These are phyloP conservation scores for Boletus sp. DNA, from an alignment of 768 basidiomycete genomes.

Conservation along the genomic window DNA sequence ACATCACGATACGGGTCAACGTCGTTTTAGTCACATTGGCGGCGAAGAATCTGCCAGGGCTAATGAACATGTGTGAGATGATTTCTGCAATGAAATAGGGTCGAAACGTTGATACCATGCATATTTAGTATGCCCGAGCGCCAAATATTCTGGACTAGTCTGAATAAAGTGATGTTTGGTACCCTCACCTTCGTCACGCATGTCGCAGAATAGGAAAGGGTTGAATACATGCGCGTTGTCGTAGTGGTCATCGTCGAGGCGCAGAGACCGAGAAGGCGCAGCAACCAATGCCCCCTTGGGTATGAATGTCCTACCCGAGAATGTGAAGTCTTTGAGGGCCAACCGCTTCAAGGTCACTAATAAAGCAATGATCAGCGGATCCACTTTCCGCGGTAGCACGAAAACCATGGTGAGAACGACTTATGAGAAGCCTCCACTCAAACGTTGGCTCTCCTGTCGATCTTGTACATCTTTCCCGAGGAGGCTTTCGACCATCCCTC, in stretches of 20 bases:
- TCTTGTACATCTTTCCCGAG: constrained; percentile 30
- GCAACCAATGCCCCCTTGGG: constrained; percentile 33
- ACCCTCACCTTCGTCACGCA: constrained; percentile 35
- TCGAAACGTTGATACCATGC: constrained; percentile 9
- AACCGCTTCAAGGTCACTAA: constrained; percentile 33
- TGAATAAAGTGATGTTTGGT: constrained; percentile 37
- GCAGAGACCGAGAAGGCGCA: constrained; percentile 23
- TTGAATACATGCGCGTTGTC: constrained; percentile 39
- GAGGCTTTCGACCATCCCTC: constrained; percentile 27
- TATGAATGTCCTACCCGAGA: constrained; percentile 38
- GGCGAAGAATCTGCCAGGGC: constrained; percentile 13
- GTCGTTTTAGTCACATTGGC: constrained; percentile 8
- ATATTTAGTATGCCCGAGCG: constrained; percentile 36
- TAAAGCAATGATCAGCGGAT: not conserved
- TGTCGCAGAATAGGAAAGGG: constrained; percentile 47
- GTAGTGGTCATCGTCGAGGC: constrained; percentile 27
- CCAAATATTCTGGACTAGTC: constrained; percentile 32
- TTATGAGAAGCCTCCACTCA: constrained; percentile 30
- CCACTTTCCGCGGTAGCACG: not conserved
- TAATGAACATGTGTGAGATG: not conserved
- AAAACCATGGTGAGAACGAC: not conserved
- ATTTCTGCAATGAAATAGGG: not conserved
- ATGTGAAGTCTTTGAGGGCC: constrained; percentile 32
- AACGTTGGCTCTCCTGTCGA: constrained; percentile 39
- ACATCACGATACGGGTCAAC: not conserved